Base-by-base conservation (phyloP, 129 eudicot genomes). In the Chrysanthemum seticuspe region DNA sequence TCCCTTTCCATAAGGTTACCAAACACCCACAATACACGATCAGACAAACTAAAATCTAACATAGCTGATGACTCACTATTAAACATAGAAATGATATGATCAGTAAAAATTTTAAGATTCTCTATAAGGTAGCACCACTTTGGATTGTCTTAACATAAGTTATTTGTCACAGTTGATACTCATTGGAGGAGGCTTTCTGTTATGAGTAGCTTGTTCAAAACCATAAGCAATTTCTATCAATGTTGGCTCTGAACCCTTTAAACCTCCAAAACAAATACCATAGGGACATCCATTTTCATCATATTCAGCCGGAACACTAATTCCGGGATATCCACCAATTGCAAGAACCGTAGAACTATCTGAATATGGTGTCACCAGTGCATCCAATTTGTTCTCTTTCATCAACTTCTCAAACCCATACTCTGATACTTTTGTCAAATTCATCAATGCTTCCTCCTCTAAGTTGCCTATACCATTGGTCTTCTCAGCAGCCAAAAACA, bases 221-320 rank as follows among this genome's bases (percentile, higher is more conserved):
- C 85, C 89, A 80, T 83, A 87, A 47, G 97, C 95, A 21, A 87
- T 84, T 70, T 91, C 97, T 48, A 91, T 87, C 50, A 87, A 50
- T 23, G 80, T 80, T 45, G 91, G 85, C 62, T 88, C 97, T 3
- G 80, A 79, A n/a, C 91, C 92, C 62, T 68, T 86, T 49, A 91
- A 62, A n/a, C 97, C 96, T 12, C 96, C 87, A 62, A 91, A 88
- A 27, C 78, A 67, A 14, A 86, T 88, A 29, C 96, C 96, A 57
- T 67, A 48, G 2, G 97, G 97, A 36, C 59, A 71, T 27, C 90
- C 92, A 1, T 80, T 65, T 13, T 69, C 16, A 53, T 80, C 82
- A n/a, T 84, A 91, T 1, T 81, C 96, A 5, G 80, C 90, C 4
- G 96, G 97, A 57, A 91, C 97, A 51, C 62, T 88, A 16, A 91